Base-by-base conservation (phyloP, 2,329 filamentous ascomycete species). In the Xylaria sp. region DNA sequence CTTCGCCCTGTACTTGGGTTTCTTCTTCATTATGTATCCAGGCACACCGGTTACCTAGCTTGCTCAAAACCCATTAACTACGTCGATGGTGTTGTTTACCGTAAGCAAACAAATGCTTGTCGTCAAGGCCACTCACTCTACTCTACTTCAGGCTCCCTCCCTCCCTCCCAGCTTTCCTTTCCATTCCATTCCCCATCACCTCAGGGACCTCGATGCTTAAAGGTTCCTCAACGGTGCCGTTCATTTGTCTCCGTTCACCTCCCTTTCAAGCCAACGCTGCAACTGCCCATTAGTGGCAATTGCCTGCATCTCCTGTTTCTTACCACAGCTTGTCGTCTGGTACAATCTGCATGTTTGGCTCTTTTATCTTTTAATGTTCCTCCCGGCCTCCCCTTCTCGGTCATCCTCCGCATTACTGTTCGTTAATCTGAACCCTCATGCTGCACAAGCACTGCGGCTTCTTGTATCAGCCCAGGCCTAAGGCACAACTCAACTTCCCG, bases 21-120 rank as follows among this genome's bases (percentile, higher is more conserved):
- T 29, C 11, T 17, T 35, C 29, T 51, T 10, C 27, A 49, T 6
- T 4, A 3, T 38, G 5, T 40, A 27, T 35, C 13, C 3, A 23
- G 40, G 27, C 3, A 19, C 21, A 6, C 11, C 17, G 40, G 33
- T 53, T 43, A 11, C 37, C 43, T 52, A 43, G 2, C 9, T 43
- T 15, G n/a, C 27, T 23, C 13, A 31, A 21, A 19, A 23, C 15
- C 38, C 19, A 33, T n/a, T 8, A 31, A 25, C 40, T n/a, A 37
- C 19, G 17, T 17, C 21, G 15, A 17, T 25, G 1, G 54, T 31
- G 25, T 35, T 4, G 25, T 44, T 52, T 35, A 31, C 38, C 33
- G 23, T 41, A 56, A 54, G 23, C 61, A 57, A 44, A 47, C 46
- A 56, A 48, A 19, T 19, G 15, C 10, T 13, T 5, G 13, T 51